Evolutionary conservation across 305 asterid genomes (phyloP), one percentile per base, ranked within the genome.

Genomic region (Striga hermonthica): DNA sequence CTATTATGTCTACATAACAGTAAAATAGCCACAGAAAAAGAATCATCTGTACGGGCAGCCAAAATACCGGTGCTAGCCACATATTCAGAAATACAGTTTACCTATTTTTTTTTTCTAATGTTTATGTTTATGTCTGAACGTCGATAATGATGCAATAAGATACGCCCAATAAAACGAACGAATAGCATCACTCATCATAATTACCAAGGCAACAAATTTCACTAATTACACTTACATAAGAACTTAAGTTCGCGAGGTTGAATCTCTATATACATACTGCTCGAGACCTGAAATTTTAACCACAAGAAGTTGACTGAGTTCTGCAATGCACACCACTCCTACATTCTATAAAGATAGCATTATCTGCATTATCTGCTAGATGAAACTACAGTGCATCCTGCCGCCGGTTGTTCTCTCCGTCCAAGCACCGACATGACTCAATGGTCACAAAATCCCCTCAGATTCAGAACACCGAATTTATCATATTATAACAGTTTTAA

Each of bases 181-280:
- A 55, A 53, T 9, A 22, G 62, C 37, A 57, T 54, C 13, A 45
- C 52, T 44, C 37, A 57, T 54, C 13, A 45, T 57, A 50, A 28
- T 50, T 34, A 66, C 65, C 67, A 49, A n/a, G 31, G 36, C 44
- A 14, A 55, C 41, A 60, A 15, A 58, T 28, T 54, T 44, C 60
- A 12, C 34, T 39, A 47, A 41, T 38, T 14, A 55, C 72, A 58
- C 94, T 65, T 79, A 86, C 98, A 82, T 39, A 49, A 38, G 80
- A 91, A 91, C 76, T 85, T 81, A 62, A 91, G 91, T 79, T 91
- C 98, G 31, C 72, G 83, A 70, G 98, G 98, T 66, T 78, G 86
- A 76, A 88, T 77, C 77, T 86, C 96, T 78, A 88, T 65, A 76
- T 61, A 76, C 89, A 80, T 78, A 15, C 15, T 76, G 75, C 75